Base-by-base conservation (phyloP, 73 alveolate genomes). In the Paramecium primaurelia region DNA sequence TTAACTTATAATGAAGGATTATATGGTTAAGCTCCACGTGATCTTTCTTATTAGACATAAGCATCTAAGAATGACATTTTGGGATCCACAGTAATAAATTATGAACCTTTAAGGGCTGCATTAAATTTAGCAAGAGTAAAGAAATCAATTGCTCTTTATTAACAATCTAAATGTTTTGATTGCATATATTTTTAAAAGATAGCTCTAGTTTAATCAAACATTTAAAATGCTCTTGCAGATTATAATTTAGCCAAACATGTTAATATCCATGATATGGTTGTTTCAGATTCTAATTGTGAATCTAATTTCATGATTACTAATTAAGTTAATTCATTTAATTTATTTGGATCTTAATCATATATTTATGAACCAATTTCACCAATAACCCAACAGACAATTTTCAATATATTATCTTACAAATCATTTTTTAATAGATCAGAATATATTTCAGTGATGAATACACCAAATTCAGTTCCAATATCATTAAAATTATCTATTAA, bases 321-420 rank as follows among this genome's bases (percentile, higher is more conserved):
- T 45, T 40, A 32, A 6, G 88, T 71, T 30, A 89, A 45, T 51
- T 89, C 88, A 49, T 89, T 71, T 26, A 89, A 37, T 71, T 89
- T 49, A 28, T 34, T 37, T 26, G 71, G 64, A 51, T 89, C 94
- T 28, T 89, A 71, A 25, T 83, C 94, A 71, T 89, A 77, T 11
- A 89, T 36, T 71, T 54, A 47, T 38, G 94, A 77, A 8, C 94
- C 94, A 44, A 89, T 89, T 51, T 89, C 94, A 45, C 94, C 94
- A 26, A 89, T 37, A 2, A 89, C 94, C 94, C 94, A 89, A 89
- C 86, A 71, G 0, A 89, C 75, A 45, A 89, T 40, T 71, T 89
- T 42, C 36, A 47, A 45, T 3, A 83, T 89, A 14, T 71, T 83
- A 20, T 89, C 94, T 10, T 77, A 54, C 16, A 89, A 59, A 28